These are phyloP conservation scores for Nidularia pulvinata DNA, from an alignment of 768 basidiomycete species.

Conservation along the genomic window DNA sequence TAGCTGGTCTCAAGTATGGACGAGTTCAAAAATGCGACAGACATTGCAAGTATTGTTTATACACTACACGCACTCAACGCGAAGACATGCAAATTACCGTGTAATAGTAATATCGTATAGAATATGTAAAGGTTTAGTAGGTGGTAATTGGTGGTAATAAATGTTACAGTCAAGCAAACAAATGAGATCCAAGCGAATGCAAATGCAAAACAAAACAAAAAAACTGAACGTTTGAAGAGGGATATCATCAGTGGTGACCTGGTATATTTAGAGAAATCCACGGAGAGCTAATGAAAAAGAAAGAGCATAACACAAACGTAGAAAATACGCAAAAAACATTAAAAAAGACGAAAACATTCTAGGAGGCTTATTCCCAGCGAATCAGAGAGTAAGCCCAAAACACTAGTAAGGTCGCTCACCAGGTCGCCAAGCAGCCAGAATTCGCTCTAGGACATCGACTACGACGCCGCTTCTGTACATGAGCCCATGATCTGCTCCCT, in stretches of 20 bases:
- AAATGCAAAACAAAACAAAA: slow-evolving; percentile 6
- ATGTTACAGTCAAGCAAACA: slow-evolving; percentile 14
- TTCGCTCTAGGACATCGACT: slow-evolving; percentile 78
- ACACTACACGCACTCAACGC: too few relatives aligned
- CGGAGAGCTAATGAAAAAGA: background rate
- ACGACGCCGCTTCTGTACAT: slow-evolving; percentile 92
- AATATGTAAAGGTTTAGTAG: too few relatives aligned
- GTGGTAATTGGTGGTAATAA: too few relatives aligned
- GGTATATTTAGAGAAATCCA: background rate
- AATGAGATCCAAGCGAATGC: slow-evolving; percentile 7
- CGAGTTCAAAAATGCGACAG: too few relatives aligned
- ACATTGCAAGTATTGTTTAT: too few relatives aligned
- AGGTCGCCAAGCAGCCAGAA: slow-evolving; percentile 54
- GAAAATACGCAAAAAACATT: background rate
- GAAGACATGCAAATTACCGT: too few relatives aligned
- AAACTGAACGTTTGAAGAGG: too few relatives aligned
- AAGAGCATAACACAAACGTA: background rate
- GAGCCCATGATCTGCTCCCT: slow-evolving; percentile 88
- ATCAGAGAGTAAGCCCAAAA: background rate
- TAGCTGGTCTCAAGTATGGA: too few relatives aligned
- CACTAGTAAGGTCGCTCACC: slow-evolving; percentile 9
- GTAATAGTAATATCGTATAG: too few relatives aligned
- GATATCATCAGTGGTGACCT: background rate
- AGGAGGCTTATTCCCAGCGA: too few relatives aligned
- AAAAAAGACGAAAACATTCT: too few relatives aligned